Evolutionary conservation across 352 stramenopile genomes (phyloP).

Genomic region (Hyaloperonospora arabidopsidis): DNA sequence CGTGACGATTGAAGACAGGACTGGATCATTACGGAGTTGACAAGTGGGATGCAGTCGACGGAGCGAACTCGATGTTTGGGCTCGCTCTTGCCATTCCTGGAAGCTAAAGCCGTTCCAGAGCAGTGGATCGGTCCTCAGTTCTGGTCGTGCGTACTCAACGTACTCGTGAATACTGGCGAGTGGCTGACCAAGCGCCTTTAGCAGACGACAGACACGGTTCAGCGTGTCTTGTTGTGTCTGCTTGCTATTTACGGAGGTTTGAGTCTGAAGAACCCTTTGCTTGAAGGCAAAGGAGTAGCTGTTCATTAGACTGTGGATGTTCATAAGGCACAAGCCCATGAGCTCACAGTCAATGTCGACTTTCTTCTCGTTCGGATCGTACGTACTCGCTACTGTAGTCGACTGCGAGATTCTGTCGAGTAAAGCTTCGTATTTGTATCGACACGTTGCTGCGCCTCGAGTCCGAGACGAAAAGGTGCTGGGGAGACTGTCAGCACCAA

Average conservation of each 20-base stretch:
- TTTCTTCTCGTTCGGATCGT: constrained; percentile 13
- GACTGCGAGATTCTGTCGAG: constrained; percentile 16
- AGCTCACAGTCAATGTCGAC: constrained; percentile 31
- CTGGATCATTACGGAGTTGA: not conserved
- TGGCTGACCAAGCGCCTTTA: constrained; percentile 41
- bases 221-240: constrained; percentile 11
- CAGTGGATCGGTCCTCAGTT: constrained; percentile 21
- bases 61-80: not conserved
- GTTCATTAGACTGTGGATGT: constrained; percentile 56
- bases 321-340: constrained; percentile 53
- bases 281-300: constrained; percentile 26
- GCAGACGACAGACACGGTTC: constrained; percentile 20
- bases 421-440: constrained; percentile 20
- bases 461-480: constrained; percentile 1
- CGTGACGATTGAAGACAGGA: not conserved
- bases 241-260: constrained; percentile 2
- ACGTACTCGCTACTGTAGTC: constrained; percentile 15
- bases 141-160: constrained; percentile 16
- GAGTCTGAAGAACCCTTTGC: constrained; percentile 7
- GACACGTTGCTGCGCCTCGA: constrained; percentile 3
- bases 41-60: not conserved
- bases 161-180: constrained; percentile 28
- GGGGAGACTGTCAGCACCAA: constrained; percentile 12
- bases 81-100: constrained; percentile 32
- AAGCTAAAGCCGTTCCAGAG: constrained; percentile 41